Evolutionary conservation across 352 stramenopile genomes (phyloP).

Genomic region (Phytophthora tubulina): DNA sequence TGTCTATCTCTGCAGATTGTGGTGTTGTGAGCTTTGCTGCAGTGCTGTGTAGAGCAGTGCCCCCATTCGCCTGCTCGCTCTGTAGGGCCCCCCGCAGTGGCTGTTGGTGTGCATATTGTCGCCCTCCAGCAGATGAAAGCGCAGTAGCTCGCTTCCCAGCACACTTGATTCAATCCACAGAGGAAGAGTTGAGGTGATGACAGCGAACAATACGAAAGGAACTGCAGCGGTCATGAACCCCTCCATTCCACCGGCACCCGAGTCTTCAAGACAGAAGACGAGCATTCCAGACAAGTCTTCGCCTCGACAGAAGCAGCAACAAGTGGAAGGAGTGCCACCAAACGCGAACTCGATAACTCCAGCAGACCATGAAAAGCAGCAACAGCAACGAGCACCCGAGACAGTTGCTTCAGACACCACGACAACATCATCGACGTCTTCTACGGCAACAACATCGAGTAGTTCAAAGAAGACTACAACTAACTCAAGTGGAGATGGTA

Average conservation of each 20-base stretch:
- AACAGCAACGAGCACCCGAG: slow-evolving; percentile 35
- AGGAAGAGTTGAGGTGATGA: slow-evolving; percentile 25
- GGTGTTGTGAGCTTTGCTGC: slow-evolving; percentile 31
- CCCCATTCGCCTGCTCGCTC: slow-evolving; percentile 26
- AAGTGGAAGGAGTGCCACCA: slow-evolving; percentile 15
- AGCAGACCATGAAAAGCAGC: slow-evolving; percentile 23
- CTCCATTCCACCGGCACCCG: slow-evolving; percentile 25
- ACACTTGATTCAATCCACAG: not conserved
- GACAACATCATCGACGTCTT: not conserved
- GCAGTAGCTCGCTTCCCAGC: slow-evolving; percentile 18
- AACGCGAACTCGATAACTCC: slow-evolving; percentile 10
- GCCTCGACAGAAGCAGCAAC: slow-evolving; percentile 34
- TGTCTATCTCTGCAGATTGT: slow-evolving; percentile 31
- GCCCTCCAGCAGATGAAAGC: slow-evolving; percentile 19
- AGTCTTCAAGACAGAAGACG: slow-evolving; percentile 27
- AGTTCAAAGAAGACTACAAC: not conserved
- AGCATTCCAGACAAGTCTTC: slow-evolving; percentile 33
- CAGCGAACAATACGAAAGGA: slow-evolving; percentile 38
- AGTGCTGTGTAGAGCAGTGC: slow-evolving; percentile 31
- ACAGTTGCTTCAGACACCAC: slow-evolving; percentile 18
- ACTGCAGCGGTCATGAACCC: slow-evolving; percentile 37
- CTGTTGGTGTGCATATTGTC: slow-evolving; percentile 22
- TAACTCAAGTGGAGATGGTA: slow-evolving; percentile 24
- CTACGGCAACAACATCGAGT: slow-evolving; percentile 4
- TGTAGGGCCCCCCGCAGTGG: slow-evolving; percentile 1